A percentile compares a stretch with the other conserved stretches of the same genome.
Conservation (phyloP, 345 rosid species). For the Lepidium sativum region DNA sequence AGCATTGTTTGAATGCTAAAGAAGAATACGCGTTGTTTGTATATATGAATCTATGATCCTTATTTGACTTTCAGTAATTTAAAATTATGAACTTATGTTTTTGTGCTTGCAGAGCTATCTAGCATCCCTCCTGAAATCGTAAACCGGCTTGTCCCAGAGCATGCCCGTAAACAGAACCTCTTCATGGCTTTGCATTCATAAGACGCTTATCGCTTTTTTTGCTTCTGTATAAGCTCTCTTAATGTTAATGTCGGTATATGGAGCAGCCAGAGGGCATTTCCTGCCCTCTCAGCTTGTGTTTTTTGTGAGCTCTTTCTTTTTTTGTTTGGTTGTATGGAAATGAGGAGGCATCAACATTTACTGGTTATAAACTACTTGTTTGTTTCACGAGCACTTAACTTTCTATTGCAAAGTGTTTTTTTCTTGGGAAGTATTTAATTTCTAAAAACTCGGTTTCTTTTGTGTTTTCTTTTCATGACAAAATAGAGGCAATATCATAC, state of each 20-base stretch:
- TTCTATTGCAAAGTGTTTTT: not conserved
- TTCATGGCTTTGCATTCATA: conserved; percentile 81
- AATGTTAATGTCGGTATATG: not conserved
- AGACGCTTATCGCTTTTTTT: not conserved
- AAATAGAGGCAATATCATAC: not conserved
- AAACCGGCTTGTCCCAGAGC: conserved; percentile 71
- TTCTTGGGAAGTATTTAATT: not conserved
- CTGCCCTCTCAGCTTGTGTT: conserved; percentile 3
- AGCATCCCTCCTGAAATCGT: conserved; percentile 59
- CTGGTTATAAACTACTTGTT: conserved; percentile 12
- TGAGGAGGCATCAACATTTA: conserved; percentile 16
- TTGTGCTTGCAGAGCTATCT: conserved; percentile 48
- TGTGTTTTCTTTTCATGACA: not conserved
- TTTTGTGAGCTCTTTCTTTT: not conserved
- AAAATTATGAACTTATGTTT: not conserved
- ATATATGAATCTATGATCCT: not conserved
- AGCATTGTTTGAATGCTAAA: not conserved
- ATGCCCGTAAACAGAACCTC: conserved; percentile 81
- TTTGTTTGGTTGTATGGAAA: conserved; percentile 1
- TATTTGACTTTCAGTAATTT: not conserved
- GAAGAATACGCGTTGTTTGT: not conserved
- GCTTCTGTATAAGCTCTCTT: conserved; percentile 20
- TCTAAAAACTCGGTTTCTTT: not conserved
- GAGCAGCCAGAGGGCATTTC: conserved; percentile 1
- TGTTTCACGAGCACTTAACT: not conserved